Percentiles rank a stretch among this genome's conserved stretches.
These are phyloP conservation scores for Microbotryomycetes sp. DNA, from an alignment of 1,284 basidiomycete genomes.

Conservation along the genomic window DNA sequence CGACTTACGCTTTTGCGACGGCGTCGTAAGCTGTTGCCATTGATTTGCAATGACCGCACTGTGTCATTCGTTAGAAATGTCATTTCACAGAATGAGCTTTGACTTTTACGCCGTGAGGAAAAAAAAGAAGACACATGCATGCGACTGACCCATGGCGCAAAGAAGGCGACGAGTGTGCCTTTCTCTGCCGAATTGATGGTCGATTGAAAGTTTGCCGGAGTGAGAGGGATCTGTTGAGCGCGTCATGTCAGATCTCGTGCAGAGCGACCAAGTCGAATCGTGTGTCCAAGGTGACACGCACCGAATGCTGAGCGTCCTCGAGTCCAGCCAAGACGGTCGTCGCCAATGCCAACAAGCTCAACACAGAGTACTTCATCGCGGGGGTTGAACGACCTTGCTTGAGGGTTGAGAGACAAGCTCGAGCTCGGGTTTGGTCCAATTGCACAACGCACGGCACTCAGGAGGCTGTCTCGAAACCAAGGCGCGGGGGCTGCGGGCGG, in stretches of 20 bases:
- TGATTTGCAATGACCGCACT: conserved; percentile 49
- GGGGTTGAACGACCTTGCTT: too few species aligned
- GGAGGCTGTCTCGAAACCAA: neutral
- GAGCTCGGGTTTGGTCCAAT: neutral
- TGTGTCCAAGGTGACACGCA: conserved; percentile 41
- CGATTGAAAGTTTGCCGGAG: neutral
- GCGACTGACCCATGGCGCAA: conserved; percentile 29
- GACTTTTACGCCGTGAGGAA: neutral
- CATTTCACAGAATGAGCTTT: too few species aligned
- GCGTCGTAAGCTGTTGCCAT: conserved; percentile 44
- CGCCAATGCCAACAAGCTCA: conserved; percentile 35
- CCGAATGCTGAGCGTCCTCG: conserved; percentile 40
- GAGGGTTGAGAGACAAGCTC: neutral
- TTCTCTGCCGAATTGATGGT: conserved; percentile 5
- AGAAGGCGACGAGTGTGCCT: conserved; percentile 34
- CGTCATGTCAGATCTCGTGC: conserved; percentile 42
- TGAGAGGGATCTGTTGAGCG: neutral
- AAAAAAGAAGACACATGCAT: neutral
- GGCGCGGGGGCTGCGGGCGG: too few species aligned
- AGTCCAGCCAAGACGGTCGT: conserved; percentile 55
- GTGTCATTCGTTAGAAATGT: conserved; percentile 58
- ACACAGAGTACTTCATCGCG: neutral
- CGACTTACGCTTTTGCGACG: conserved; percentile 58
- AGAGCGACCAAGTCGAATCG: too few species aligned
- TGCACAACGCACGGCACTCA: too few species aligned